Evolutionary conservation across 352 stramenopile species (phyloP), one percentile per base, ranked within the genome.

Genomic region (Phytophthora agathidicida): DNA sequence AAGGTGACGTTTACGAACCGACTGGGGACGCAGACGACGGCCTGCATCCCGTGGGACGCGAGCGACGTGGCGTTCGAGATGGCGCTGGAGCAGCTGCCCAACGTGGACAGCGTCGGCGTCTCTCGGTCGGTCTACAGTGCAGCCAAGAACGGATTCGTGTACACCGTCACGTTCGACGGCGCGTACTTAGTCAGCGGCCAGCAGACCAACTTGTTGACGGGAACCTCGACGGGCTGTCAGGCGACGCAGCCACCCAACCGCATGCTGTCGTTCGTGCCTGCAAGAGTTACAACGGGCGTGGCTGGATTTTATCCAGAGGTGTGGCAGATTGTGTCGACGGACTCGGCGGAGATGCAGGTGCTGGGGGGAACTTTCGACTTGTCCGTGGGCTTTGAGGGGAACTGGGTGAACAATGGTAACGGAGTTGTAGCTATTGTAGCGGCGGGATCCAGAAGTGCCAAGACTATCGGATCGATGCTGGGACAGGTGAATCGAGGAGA

Each of bases 1-100:
- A 80, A 72, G 28, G 60, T 92, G 33, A 67, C 60, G 35, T 91
- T 87, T 39, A 59, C 48, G 16, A 91, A 86, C 36, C 59, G 60
- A 1, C 45, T 42, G 1, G 72, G 69, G 9, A 38, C 35, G 1
- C 46, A 73, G 5, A 28, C 60, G 37, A 89, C 83, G 24, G 35
- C 66, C 17, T 94, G 85, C 33, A 69, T 94, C 10, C 42, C 73
- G 24, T 94, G 85, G 85, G 84, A 93, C 32, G 85, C 85, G 2
- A 91, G 64, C 10, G 77, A 77, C 22, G 49, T 80, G 43, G 70
- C 80, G 67, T 83, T 94, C 17, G 69, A 89, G 47, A 80, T 80
- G 53, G 83, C 79, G 14, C 71, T 94, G 11, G 77, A 94, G 27
- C 68, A 89, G 46, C 68, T 94, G 16, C 39, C 64, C 4, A 88